Evolutionary conservation across 2,329 filamentous ascomycete genomes (phyloP), one percentile per base, ranked within the genome.

Genomic region (Lecanoromycetidae sp.): DNA sequence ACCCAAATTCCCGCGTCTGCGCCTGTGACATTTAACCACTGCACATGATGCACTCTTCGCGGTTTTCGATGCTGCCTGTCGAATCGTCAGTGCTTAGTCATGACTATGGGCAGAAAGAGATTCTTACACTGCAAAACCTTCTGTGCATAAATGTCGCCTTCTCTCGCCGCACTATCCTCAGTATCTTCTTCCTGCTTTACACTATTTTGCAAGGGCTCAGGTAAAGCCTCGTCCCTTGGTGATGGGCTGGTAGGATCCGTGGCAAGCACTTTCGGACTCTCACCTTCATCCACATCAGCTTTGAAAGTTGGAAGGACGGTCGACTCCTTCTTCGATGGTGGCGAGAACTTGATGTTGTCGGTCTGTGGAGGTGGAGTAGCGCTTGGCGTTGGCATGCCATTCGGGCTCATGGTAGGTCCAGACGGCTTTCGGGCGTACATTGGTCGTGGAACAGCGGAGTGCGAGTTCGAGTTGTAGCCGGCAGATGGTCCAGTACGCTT

Each of bases 91-190:
- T 52, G 23, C 45, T 41, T 46, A 12, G 12, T 37, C 23, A 42
- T 48, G 40, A 52, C 43, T 10, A 34, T n/a, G 30, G 2, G 12
- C 5, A 20, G 5, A 7, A 5, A n/a, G 10, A 17, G 15, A n/a
- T n/a, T 6, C 79, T 80, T 71, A 82, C 91, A 98, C 58, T 81
- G 79, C 63, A 98, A 71, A 13, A 85, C 88, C 49, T 88, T 86
- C 57, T 96, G 85, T 0, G 90, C 90, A 66, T 94, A 98, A 57
- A 98, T 98, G 63, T 98, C 90, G 42, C 78, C 79, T 65, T 95
- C 88, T 9, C 84, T 77, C 56, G 82, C 80, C 54, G 81, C 77
- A 59, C 75, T 87, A 20, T 77, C 74, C 49, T 82, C 76, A 37
- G 74, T 74, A 57, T 93, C 87, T 61, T 94, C 87, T 2, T 77